A percentile compares a stretch with the other conserved stretches of the same genome.
phyloP scores from a whole-genome alignment of 1,139 yeast genomes.

The Eremothecium coryli region DNA sequence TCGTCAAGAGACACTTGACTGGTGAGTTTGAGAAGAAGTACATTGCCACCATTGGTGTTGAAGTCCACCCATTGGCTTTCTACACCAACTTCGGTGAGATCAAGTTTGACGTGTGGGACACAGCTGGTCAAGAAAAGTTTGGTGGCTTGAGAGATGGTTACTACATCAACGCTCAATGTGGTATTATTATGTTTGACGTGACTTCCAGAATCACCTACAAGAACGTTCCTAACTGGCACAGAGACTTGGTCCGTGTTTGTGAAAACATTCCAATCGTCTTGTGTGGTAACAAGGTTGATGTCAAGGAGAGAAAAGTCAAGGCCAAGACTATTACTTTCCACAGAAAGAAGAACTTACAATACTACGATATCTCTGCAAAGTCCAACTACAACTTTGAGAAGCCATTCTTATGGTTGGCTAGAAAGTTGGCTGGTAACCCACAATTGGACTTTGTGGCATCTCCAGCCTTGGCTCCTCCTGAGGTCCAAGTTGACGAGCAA shows the following conservation, averaged over 20 bases:
- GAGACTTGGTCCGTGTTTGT: slow-evolving; percentile 98
- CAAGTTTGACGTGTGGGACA: slow-evolving; percentile 99
- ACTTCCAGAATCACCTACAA: slow-evolving; percentile 98
- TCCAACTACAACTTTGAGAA: slow-evolving; percentile 99
- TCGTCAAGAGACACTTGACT: slow-evolving; percentile 98
- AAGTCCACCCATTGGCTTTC: slow-evolving; percentile 97
- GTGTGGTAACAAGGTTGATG: slow-evolving; percentile 99
- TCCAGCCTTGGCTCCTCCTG: slow-evolving; percentile 99
- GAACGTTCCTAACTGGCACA: slow-evolving; percentile 99
- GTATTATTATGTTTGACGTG: slow-evolving; percentile 99
- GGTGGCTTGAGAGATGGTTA: slow-evolving; percentile 99
- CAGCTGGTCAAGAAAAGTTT: slow-evolving; percentile 99
- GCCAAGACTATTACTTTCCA: slow-evolving; percentile 99
- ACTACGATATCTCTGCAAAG: slow-evolving; percentile 98
- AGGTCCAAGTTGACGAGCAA: slow-evolving; percentile 92
- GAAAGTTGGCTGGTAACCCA: slow-evolving; percentile 98
- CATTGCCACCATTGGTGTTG: slow-evolving; percentile 98
- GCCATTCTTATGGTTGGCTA: slow-evolving; percentile 99
- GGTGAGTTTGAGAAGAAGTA: slow-evolving; percentile 99
- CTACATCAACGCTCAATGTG: slow-evolving; percentile 99
- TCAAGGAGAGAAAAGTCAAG: slow-evolving; percentile 98
- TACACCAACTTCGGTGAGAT: slow-evolving; percentile 98
- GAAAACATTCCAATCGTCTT: slow-evolving; percentile 98
- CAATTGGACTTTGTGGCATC: slow-evolving; percentile 97
- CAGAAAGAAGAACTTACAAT: slow-evolving; percentile 99